These are phyloP conservation scores for Pezicula neosporulosa DNA, from an alignment of 2,329 filamentous ascomycete species.

Conservation along the genomic window DNA sequence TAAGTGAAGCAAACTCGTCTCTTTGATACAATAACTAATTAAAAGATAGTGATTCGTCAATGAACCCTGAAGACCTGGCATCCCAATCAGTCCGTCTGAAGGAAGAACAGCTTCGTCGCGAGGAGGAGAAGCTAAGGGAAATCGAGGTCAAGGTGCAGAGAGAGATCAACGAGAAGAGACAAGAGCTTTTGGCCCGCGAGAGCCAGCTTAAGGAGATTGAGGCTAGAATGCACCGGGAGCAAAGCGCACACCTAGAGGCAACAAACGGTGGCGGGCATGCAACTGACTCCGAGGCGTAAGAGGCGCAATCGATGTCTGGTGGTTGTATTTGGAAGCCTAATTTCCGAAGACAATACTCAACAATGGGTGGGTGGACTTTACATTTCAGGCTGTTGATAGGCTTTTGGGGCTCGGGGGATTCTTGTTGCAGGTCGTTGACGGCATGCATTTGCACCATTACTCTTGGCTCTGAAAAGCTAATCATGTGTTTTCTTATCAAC, in stretches of 20 bases:
- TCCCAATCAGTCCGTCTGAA: constrained; percentile 97
- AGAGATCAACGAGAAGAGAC: constrained; percentile 99
- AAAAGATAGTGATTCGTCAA: constrained; percentile 67
- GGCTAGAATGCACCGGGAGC: constrained; percentile 90
- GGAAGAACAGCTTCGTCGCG: constrained; percentile 97
- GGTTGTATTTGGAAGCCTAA: constrained; percentile 1
- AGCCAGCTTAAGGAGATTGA: constrained; percentile 99
- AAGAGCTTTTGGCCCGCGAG: constrained; percentile 95
- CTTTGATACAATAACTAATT: constrained; percentile 29
- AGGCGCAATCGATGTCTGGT: constrained; percentile 10
- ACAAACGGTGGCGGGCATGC: constrained; percentile 20
- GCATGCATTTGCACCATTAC: constrained; percentile 25
- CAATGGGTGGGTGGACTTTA: constrained; percentile 11
- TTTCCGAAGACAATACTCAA: constrained; percentile 9
- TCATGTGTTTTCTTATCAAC: constrained; percentile 29
- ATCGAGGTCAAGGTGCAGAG: constrained; percentile 99
- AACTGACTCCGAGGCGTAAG: constrained; percentile 21
- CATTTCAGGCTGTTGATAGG: constrained; percentile 17
- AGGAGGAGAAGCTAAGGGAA: constrained; percentile 99
- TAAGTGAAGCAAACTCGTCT: constrained; percentile 49
- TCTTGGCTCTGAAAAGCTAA: constrained; percentile 29
- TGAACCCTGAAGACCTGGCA: constrained; percentile 96
- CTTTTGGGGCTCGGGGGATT: constrained; percentile 22
- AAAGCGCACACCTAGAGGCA: constrained; percentile 47
- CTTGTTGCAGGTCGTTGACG: constrained; percentile 29